Evolutionary conservation across 257 asterid genomes (phyloP), one percentile per base, ranked within the genome.

Genomic region (Gentiana straminea): DNA sequence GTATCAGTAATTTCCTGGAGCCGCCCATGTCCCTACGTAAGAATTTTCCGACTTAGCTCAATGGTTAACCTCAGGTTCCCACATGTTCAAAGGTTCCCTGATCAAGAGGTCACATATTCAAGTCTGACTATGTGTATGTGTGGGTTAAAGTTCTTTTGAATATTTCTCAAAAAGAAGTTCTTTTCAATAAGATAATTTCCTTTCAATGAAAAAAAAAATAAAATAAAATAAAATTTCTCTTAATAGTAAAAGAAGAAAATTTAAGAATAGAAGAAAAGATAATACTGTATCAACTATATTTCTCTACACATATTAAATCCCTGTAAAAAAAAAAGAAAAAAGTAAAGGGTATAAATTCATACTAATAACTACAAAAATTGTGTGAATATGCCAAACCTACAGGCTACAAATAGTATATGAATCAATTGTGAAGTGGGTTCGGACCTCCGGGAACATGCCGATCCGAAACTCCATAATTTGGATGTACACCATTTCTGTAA

Each of bases 361-460:
- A 54, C 60, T 52, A 60, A 48, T 54, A 60, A 38, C 71, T 59
- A 50, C 71, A 66, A 66, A 66, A 66, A 52, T 54, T 54, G 39
- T 38, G 54, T 15, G 38, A 12, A 41, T 13, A 33, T 52, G 3
- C 7, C 7, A 45, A 2, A 47, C 44, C 44, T 13, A 24, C 13
- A 8, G 33, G 41, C 7, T 15, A 15, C 24, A 24, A 24, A 24
- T 24, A 24, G 24, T 24, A 24, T 24, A 13, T n/a, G 33, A 1
- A 66, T 69, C 76, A 76, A 45, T 82, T 82, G 67, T 82, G 86
- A 5, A 82, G 74, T 52, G 90, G 90, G 57, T 82, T 82, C 7
- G 90, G 86, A 38, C 90, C 90, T 38, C 71, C 90, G 0, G 90
- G 90, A 24, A 77, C 77, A 35, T 4, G 36, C 13, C 73, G 75